These are phyloP conservation scores for Lactarius sanguifluus DNA, from an alignment of 768 basidiomycete genomes.

Conservation along the genomic window DNA sequence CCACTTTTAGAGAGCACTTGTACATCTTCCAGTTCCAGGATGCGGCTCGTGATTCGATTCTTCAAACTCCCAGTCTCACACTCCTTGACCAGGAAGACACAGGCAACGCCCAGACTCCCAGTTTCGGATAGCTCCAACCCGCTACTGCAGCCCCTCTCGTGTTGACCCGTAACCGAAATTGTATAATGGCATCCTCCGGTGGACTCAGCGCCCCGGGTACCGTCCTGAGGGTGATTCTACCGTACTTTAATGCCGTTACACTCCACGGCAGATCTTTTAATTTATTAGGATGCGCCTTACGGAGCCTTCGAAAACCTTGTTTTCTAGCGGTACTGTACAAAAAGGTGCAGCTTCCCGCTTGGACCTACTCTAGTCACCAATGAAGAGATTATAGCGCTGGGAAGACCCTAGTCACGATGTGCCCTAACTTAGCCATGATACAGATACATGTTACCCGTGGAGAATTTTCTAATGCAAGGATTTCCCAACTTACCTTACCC, in stretches of 20 bases:
- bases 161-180: background rate
- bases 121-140: background rate
- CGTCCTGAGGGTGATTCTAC: background rate
- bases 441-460: no score
- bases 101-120: background rate
- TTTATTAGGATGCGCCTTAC: conserved; percentile 8
- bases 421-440: background rate
- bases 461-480: background rate
- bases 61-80: background rate
- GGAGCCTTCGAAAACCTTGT: conserved; percentile 9
- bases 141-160: background rate
- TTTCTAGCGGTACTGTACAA: background rate
- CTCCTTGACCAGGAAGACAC: background rate
- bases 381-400: background rate
- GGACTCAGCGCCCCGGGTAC: background rate
- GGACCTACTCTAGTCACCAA: background rate
- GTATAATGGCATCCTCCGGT: conserved; percentile 17
- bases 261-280: conserved; percentile 10
- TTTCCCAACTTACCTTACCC: background rate
- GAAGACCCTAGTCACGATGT: background rate
- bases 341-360: background rate
- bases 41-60: background rate
- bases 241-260: conserved; percentile 11
- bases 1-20: background rate
- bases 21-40: background rate